Evolutionary conservation across 176 grass and related monocot genomes (phyloP), one percentile per base, ranked within the genome.

Genomic region (Bonia amplexicaulis): DNA sequence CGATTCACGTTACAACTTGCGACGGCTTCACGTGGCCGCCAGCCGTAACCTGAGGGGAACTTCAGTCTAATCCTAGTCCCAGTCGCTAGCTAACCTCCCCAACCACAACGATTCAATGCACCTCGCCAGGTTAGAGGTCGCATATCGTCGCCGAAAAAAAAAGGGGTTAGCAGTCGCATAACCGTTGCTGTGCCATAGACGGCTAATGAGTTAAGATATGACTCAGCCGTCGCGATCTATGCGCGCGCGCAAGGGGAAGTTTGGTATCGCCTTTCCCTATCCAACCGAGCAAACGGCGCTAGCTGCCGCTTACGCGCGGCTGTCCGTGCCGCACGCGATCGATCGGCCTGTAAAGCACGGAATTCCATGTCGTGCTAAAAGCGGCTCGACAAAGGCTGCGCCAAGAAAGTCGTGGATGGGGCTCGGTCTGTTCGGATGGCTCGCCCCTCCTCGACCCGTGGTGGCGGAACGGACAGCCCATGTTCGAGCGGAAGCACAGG

Each of bases 361-460:
- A 74, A 65, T 22, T 22, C 35, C 51, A 20, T 87, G 85, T 59
- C 78, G 49, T 40, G 72, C 71, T 58, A 53, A 48, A 82, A 82
- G 61, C 40, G 86, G 79, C 73, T 62, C 79, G 86, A 82, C 86
- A 82, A 77, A 82, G 72, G 79, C 86, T 62, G 74, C 35, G 53
- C 52, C 64, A 27, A 39, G 6, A 29, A 82, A 77, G 71, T 27
- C 62, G 52, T 11, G 39, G 85, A 82, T 76, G 82, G 68, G 78
- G 59, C 74, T 14, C 15, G 9, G 27, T 23, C 31, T 23, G 55
- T 23, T 59, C 55, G 55, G 9, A 22, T 11, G 55, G 22, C 22
- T 58, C 55, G 22, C 9, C 55, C 22, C 55, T 58, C 55, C 3
- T 58, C 55, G 5, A 4, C 22, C 53, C 55, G 8, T 58, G 55